These are phyloP conservation scores for Ensete glaucum DNA, from an alignment of 176 grass and related monocot genomes.

Conservation along the genomic window DNA sequence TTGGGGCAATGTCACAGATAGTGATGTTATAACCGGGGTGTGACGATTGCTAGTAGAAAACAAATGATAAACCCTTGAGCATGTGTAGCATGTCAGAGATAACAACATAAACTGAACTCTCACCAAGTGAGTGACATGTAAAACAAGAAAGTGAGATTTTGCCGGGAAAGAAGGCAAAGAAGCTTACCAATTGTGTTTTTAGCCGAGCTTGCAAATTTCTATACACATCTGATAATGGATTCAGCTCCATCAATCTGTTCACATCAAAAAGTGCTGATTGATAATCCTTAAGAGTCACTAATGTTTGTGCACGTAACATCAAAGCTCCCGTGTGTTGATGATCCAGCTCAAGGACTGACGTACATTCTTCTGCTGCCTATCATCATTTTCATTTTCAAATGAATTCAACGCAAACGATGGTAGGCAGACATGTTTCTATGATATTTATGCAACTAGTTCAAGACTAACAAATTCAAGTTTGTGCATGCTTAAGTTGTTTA, in stretches of 20 bases:
- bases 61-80: too few species aligned
- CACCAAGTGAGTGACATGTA: conserved; percentile 6
- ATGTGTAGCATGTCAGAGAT: not conserved
- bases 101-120: not conserved
- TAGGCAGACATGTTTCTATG: not conserved
- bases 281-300: conserved; percentile 87
- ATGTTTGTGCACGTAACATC: conserved; percentile 89
- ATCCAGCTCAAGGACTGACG: conserved; percentile 92
- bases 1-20: not conserved
- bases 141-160: not conserved
- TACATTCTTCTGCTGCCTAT: conserved; percentile 93
- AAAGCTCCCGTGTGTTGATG: conserved; percentile 74
- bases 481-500: not conserved
- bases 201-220: conserved; percentile 62
- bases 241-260: conserved; percentile 75
- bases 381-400: conserved; percentile 2
- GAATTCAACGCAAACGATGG: not conserved
- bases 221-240: conserved; percentile 83
- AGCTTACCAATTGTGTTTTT: conserved; percentile 84
- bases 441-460: not conserved
- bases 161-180: not conserved
- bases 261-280: conserved; percentile 97
- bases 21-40: too few species aligned
- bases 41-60: too few species aligned
- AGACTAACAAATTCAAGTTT: not conserved